These are phyloP conservation scores for Glycine tomentella DNA, from an alignment of 306 rosid genomes.

Conservation along the genomic window DNA sequence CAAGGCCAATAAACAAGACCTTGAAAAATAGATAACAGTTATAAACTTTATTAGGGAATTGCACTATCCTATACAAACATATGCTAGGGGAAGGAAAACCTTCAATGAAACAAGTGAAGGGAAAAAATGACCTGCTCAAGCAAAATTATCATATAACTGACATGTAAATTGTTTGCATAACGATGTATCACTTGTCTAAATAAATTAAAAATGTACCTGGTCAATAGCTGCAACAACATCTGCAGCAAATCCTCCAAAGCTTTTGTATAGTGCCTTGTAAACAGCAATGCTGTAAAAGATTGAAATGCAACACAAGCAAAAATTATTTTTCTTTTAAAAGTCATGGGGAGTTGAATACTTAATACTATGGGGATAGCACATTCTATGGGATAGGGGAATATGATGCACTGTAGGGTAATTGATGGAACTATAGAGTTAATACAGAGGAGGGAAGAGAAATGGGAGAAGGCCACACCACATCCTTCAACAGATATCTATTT, in stretches of 20 bases:
- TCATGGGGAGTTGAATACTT: not conserved
- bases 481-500: not conserved
- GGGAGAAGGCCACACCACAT: constrained; percentile 21
- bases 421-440: not conserved
- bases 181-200: too few species aligned
- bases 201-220: constrained; percentile 61
- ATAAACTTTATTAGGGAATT: too few species aligned
- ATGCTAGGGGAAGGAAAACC: too few species aligned
- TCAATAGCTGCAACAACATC: constrained; percentile 99
- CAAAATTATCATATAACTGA: too few species aligned
- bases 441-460: not conserved
- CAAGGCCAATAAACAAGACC: constrained; percentile 2
- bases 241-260: constrained; percentile 99
- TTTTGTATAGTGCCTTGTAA: constrained; percentile 94
- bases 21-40: not conserved
- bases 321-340: not conserved
- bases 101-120: too few species aligned
- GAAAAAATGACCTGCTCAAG: too few species aligned
- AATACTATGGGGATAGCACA: not conserved
- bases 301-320: constrained; percentile 32
- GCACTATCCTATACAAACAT: too few species aligned
- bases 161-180: too few species aligned
- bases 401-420: not conserved
- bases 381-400: not conserved
- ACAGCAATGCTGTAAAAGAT: constrained; percentile 79